These are phyloP conservation scores for Cercospora janseana DNA, from an alignment of 2,329 filamentous ascomycete genomes.

Conservation along the genomic window DNA sequence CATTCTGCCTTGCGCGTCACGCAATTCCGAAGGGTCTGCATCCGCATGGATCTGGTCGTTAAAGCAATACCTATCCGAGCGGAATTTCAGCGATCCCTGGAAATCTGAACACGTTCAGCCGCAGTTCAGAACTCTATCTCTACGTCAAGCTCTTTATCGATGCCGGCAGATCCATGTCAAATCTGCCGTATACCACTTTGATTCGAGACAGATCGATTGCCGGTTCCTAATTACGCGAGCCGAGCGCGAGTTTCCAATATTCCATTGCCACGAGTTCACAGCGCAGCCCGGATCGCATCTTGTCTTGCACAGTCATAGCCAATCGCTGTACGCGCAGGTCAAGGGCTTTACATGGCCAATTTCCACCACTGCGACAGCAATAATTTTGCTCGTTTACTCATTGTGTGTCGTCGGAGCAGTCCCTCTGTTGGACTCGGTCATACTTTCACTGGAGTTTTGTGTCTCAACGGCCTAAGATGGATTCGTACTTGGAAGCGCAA, in stretches of 20 bases:
- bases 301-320: background rate
- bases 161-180: slow-evolving; percentile 8
- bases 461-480: slow-evolving; percentile 11
- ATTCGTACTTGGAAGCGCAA: slow-evolving; percentile 18
- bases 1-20: too few species aligned
- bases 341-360: slow-evolving; percentile 1
- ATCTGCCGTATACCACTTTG: background rate
- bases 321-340: background rate
- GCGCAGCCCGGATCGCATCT: background rate
- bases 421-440: too few species aligned
- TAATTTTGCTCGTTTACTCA: background rate
- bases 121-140: slow-evolving; percentile 10
- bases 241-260: background rate
- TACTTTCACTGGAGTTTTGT: too few species aligned
- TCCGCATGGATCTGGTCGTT: too few species aligned
- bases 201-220: slow-evolving; percentile 7
- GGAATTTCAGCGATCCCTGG: too few species aligned
- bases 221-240: slow-evolving; percentile 4
- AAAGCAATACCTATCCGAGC: too few species aligned
- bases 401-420: too few species aligned
- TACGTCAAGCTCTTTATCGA: background rate
- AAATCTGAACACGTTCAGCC: too few species aligned
- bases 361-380: background rate
- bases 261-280: background rate
- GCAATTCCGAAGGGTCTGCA: too few species aligned